Evolutionary conservation across 2,329 filamentous ascomycete species (phyloP), one percentile per base, ranked within the genome.

Genomic region (Pseudogymnoascus sp.): DNA sequence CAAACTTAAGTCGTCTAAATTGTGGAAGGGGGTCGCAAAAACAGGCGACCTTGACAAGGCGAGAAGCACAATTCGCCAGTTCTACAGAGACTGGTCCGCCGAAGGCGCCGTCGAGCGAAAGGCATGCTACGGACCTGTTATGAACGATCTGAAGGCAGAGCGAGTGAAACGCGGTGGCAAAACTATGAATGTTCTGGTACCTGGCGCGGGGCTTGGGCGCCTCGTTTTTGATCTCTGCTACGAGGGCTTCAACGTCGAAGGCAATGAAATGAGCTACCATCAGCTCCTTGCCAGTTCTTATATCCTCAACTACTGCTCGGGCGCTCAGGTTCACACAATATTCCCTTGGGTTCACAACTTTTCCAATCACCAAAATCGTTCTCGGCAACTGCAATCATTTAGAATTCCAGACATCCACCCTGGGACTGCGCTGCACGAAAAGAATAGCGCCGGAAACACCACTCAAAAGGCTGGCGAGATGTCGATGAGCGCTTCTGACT

Each of bases 241-340:
- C 29, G 79, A 78, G 1, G 93, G 95, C 10, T 96, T 86, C 74
- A 78, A 83, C 10, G 84, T 86, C 0, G 92, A 97, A 74, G 93
- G 93, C 29, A 97, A 97, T 72, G 90, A 99, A 76, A 96, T 97
- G 66, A 97, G 93, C 2, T 97, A 96, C 72, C 95, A 99, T 74
- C 91, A 96, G 74, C 83, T 99, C n/a, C 81, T 97, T 64, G 91
- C 91, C 1, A 96, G 90, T 5, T 85, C 83, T 0, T 87, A 90
- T 72, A 83, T 93, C 14, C 83, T 93, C 59, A 93, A 93, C 74
- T 81, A 80, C 69, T 90, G 87, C 4, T 70, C 78, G 0, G 72
- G 74, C 1, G 83, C 82, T 0, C 81, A 81, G 14, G 81, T 89
- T 66, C 91, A 92, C 75, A 85, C 80, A 7, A 81, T 99, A 61